These are phyloP conservation scores for Ascochyta lentis DNA, from an alignment of 2,329 filamentous ascomycete species.

Conservation along the genomic window DNA sequence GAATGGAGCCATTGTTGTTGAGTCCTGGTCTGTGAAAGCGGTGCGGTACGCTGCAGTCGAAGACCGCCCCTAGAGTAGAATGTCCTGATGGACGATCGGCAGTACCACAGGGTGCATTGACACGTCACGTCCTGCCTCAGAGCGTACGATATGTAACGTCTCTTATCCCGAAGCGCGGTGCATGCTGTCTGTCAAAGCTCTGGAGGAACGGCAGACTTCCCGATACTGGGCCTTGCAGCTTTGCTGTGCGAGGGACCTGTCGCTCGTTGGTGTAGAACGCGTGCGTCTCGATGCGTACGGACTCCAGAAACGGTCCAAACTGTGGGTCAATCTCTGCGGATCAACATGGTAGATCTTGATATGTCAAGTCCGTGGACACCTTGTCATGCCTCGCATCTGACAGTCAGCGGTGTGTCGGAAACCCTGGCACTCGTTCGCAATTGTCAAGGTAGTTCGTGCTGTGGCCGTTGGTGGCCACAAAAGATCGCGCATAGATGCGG, in stretches of 20 bases:
- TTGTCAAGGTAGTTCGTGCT: neutral
- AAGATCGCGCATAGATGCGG: conserved; percentile 10
- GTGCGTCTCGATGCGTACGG: neutral
- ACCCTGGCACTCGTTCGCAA: neutral
- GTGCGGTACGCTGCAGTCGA: neutral
- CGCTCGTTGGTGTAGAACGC: neutral
- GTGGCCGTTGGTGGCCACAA: neutral
- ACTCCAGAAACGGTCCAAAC: neutral
- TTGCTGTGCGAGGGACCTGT: neutral
- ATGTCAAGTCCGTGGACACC: conserved; percentile 4
- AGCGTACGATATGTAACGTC: neutral
- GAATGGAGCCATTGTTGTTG: neutral
- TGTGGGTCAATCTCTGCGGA: neutral
- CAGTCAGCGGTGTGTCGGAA: conserved; percentile 9
- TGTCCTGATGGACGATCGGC: neutral
- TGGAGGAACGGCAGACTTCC: neutral
- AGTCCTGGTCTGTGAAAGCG: neutral
- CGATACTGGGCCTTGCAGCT: neutral
- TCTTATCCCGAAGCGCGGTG: neutral
- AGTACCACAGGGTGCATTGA: conserved; percentile 1
- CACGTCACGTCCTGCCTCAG: neutral
- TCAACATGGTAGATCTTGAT: neutral
- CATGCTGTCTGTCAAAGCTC: neutral
- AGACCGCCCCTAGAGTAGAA: neutral
- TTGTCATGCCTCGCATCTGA: conserved; percentile 4